Conservation (phyloP, 768 basidiomycete genomes). For the Tremella mesenterica region DNA sequence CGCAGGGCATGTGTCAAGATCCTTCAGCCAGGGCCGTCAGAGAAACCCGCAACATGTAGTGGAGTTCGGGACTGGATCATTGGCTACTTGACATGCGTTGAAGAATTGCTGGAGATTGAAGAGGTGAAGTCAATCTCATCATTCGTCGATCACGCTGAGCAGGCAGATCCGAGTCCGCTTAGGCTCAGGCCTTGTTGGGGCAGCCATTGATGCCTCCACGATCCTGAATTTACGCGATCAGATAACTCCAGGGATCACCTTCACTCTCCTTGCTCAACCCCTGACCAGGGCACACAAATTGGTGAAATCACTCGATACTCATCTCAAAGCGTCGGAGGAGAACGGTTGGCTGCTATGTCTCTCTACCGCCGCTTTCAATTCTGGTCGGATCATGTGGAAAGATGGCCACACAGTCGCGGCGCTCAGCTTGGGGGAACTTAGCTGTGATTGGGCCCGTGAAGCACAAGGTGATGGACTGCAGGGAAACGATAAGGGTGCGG, state of each 20-base stretch:
- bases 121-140: too few relatives aligned
- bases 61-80: too few relatives aligned
- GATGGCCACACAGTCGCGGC: constrained; percentile 56
- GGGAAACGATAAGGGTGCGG: constrained; percentile 6
- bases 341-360: constrained; percentile 39
- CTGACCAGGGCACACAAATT: not conserved
- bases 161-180: too few relatives aligned
- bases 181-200: too few relatives aligned
- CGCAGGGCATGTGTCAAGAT: constrained; percentile 8
- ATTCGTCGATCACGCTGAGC: too few relatives aligned
- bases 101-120: too few relatives aligned
- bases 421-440: constrained; percentile 58
- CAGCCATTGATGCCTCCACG: too few relatives aligned
- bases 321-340: constrained; percentile 2
- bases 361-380: constrained; percentile 38
- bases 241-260: constrained; percentile 9
- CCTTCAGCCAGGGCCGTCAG: not conserved
- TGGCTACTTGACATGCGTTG: too few relatives aligned
- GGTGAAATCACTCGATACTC: not conserved
- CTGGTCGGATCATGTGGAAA: constrained; percentile 53
- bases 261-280: constrained; percentile 12
- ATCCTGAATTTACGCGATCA: too few relatives aligned
- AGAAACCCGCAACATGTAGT: too few relatives aligned
- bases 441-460: constrained; percentile 56
- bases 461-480: constrained; percentile 47